These are phyloP conservation scores for Penicillium sp. DNA, from an alignment of 2,329 filamentous ascomycete species.

Conservation along the genomic window DNA sequence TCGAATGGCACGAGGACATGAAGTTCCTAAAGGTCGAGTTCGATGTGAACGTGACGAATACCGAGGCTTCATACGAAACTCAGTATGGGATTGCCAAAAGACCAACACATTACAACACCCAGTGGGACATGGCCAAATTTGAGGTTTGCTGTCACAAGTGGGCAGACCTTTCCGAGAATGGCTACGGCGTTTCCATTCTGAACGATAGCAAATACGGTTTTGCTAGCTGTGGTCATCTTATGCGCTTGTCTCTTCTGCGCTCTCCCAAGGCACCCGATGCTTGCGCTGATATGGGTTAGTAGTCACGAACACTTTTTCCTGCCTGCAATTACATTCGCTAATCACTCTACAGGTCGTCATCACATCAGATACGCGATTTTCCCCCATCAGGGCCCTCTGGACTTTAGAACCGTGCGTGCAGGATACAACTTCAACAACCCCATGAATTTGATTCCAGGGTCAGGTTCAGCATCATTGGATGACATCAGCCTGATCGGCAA, in stretches of 20 bases:
- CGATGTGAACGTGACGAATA: slow-evolving; percentile 85
- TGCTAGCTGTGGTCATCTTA: slow-evolving; percentile 80
- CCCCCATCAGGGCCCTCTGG: slow-evolving; percentile 73
- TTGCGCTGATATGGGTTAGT: slow-evolving; percentile 95
- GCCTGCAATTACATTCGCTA: too few relatives aligned
- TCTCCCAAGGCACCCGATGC: slow-evolving; percentile 90
- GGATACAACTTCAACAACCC: slow-evolving; percentile 91
- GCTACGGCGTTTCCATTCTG: slow-evolving; percentile 86
- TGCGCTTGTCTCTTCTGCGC: slow-evolving; percentile 86
- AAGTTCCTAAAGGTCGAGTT: slow-evolving; percentile 99
- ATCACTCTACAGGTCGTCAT: too few relatives aligned
- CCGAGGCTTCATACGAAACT: slow-evolving; percentile 91
- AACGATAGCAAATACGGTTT: slow-evolving; percentile 98
- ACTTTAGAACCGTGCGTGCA: slow-evolving; percentile 72
- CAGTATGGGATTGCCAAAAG: slow-evolving; percentile 86
- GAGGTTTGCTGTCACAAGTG: slow-evolving; percentile 96
- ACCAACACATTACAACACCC: slow-evolving; percentile 97
- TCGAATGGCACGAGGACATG: slow-evolving; percentile 95
- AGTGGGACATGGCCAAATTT: slow-evolving; percentile 97
- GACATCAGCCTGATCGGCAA: too few relatives aligned
- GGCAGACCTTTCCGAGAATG: slow-evolving; percentile 82
- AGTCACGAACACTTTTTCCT: too few relatives aligned
- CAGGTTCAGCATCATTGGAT: too few relatives aligned
- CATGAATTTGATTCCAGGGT: slow-evolving; percentile 45
- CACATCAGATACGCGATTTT: slow-evolving; percentile 87